Conservation (phyloP, 2,329 filamentous ascomycete genomes). For the Ophiocordyceps unilateralis region DNA sequence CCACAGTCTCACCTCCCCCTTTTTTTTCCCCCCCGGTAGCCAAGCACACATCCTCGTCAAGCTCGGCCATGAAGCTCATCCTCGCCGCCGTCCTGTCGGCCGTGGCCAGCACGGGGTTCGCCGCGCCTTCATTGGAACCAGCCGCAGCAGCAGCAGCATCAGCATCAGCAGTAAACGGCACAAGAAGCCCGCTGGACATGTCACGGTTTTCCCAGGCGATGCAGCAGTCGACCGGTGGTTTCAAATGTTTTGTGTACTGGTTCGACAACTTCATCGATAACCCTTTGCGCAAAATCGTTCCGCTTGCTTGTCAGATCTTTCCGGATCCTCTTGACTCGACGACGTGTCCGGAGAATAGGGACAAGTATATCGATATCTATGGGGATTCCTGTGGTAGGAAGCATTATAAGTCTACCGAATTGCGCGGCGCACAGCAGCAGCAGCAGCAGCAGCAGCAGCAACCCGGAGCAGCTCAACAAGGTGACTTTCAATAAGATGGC, state of each 20-base stretch:
- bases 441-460: not conserved
- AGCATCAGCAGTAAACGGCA: too few species aligned
- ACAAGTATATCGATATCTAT: not conserved
- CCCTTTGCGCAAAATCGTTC: not conserved
- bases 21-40: too few species aligned
- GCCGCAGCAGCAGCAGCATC: too few species aligned
- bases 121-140: too few species aligned
- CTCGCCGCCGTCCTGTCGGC: too few species aligned
- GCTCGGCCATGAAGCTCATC: too few species aligned
- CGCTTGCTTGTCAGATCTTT: not conserved
- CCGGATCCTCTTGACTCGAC: not conserved
- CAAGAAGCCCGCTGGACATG: too few species aligned
- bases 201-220: too few species aligned
- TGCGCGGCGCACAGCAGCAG: not conserved
- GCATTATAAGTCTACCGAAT: not conserved
- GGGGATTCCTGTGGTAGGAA: not conserved
- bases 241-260: not conserved
- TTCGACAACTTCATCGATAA: not conserved
- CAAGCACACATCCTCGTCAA: too few species aligned
- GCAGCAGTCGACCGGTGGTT: not conserved
- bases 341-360: not conserved
- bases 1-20: too few species aligned
- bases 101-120: too few species aligned
- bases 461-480: not conserved
- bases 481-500: not conserved